A percentile compares a stretch with the other conserved stretches of the same genome.
Conservation (phyloP, 305 asterid genomes). For the Fraxinus platypoda region DNA sequence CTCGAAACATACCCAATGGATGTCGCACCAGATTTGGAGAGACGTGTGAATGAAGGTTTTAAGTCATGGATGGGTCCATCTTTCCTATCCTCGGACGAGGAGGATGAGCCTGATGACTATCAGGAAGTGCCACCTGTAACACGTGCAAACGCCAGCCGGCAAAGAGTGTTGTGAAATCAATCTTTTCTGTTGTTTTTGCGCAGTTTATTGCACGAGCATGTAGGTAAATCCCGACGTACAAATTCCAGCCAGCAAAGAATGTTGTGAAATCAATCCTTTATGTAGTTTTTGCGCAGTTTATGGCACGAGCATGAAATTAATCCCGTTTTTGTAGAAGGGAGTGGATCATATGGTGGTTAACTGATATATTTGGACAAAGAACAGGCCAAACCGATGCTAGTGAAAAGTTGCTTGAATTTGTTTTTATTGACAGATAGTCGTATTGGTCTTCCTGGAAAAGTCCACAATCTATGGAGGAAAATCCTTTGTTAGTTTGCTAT, state of each 20-base stretch:
- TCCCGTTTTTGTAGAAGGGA: neutral
- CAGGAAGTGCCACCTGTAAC: conserved; percentile 43
- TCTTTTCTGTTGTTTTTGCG: neutral
- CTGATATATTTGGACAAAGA: neutral
- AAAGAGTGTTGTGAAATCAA: conserved; percentile 38
- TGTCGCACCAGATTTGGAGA: conserved; percentile 73
- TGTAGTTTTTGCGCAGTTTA: neutral
- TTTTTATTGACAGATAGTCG: neutral
- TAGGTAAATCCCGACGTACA: conserved; percentile 8
- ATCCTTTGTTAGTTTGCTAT: neutral
- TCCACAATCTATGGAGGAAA: neutral
- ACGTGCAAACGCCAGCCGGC: conserved; percentile 50
- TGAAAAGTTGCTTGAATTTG: neutral
- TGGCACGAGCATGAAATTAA: neutral
- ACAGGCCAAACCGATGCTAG: neutral
- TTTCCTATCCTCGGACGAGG: conserved; percentile 81
- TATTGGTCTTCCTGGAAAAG: neutral
- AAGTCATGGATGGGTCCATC: conserved; percentile 97
- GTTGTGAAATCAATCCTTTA: conserved; percentile 6
- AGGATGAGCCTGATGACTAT: conserved; percentile 72
- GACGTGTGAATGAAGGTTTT: conserved; percentile 74
- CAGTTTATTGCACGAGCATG: neutral
- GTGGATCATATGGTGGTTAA: neutral
- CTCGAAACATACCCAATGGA: conserved; percentile 72
- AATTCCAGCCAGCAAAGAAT: conserved; percentile 59